Evolutionary conservation across 2,329 filamentous ascomycete species (phyloP).

Genomic region (Arthrinium puccinioides): DNA sequence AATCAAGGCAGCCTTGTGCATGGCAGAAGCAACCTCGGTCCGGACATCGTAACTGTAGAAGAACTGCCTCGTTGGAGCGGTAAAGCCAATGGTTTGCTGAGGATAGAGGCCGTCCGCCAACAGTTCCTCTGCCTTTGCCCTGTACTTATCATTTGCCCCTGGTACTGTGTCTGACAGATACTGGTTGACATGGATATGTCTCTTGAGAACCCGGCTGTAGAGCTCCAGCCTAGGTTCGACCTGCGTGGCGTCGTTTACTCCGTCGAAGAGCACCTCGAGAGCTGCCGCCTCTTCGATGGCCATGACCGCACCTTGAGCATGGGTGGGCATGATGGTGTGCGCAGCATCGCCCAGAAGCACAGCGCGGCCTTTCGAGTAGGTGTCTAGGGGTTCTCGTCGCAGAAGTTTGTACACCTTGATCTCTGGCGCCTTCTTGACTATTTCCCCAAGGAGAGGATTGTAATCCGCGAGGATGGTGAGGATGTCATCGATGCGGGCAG

Average conservation of each 20-base stretch:
- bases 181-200: constrained; percentile 9
- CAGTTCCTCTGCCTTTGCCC: constrained; percentile 6
- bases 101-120: constrained; percentile 4
- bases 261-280: constrained; percentile 4
- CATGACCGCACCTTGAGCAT: constrained; percentile 7
- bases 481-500: constrained; percentile 5
- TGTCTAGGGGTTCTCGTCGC: constrained; percentile 5
- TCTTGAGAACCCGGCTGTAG: constrained; percentile 6
- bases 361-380: constrained; percentile 6
- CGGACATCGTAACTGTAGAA: constrained; percentile 8
- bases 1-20: constrained; percentile 3
- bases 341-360: constrained; percentile 9
- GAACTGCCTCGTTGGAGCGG: constrained; percentile 5
- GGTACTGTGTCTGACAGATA: constrained; percentile 7
- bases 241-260: background rate
- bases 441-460: constrained; percentile 4
- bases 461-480: constrained; percentile 4
- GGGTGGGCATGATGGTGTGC: constrained; percentile 7
- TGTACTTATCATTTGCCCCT: constrained; percentile 2
- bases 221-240: constrained; percentile 3
- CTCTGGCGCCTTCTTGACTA: constrained; percentile 6
- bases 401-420: constrained; percentile 6
- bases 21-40: constrained; percentile 4
- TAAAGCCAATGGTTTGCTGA: constrained; percentile 5
- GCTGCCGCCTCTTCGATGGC: constrained; percentile 9